phyloP scores from a whole-genome alignment of 768 basidiomycete species.

The Leccinum imitatum region DNA sequence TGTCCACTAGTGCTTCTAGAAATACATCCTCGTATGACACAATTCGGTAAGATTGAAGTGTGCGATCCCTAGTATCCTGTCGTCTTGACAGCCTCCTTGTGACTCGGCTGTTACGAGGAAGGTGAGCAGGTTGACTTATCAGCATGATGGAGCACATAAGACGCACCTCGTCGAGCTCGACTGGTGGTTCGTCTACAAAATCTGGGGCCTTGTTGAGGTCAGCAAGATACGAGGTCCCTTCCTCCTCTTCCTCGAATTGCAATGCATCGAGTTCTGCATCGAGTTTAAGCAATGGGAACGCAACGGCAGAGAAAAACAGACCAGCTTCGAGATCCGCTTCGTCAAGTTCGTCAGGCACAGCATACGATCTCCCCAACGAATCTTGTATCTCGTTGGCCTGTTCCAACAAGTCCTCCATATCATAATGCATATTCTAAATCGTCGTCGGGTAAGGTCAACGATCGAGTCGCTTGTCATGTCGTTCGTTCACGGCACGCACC shows the following conservation, averaged over 20 bases:
- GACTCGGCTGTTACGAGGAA: slow-evolving; percentile 36
- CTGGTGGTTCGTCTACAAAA: slow-evolving; percentile 86
- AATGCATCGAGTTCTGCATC: slow-evolving; percentile 87
- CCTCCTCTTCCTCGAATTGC: slow-evolving; percentile 88
- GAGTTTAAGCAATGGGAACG: slow-evolving; percentile 4
- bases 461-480: neutral
- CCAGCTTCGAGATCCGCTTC: slow-evolving; percentile 98
- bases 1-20: slow-evolving; percentile 3
- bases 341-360: slow-evolving; percentile 95
- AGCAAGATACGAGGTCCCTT: slow-evolving; percentile 83
- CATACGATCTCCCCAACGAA: slow-evolving; percentile 88
- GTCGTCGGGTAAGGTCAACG: neutral
- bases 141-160: neutral
- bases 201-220: slow-evolving; percentile 89
- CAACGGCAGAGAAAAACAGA: slow-evolving; percentile 32
- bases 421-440: slow-evolving; percentile 85
- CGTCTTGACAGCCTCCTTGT: slow-evolving; percentile 57
- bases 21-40: slow-evolving; percentile 18
- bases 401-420: slow-evolving; percentile 97
- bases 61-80: slow-evolving; percentile 32
- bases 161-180: slow-evolving; percentile 63
- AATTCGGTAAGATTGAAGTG: slow-evolving; percentile 1
- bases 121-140: neutral
- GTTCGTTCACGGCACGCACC: slow-evolving; percentile 44
- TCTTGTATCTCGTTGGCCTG: slow-evolving; percentile 99